Base-by-base conservation (phyloP, 73 alveolate genomes). In the Paramecium tetraurelia region DNA sequence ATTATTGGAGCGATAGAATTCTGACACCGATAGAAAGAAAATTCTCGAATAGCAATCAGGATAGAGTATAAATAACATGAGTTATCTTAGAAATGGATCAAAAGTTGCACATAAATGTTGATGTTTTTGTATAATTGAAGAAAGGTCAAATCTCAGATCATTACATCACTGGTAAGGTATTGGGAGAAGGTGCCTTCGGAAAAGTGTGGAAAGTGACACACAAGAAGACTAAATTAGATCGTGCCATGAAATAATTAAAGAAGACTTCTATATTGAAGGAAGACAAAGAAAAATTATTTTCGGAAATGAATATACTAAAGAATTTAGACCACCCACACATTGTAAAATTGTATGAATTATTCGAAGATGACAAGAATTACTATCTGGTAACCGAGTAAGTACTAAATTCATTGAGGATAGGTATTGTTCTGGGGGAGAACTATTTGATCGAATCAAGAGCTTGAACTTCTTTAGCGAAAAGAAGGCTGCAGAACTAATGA, bases 301-400 rank as follows among this genome's bases (percentile, higher is more conserved):
- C 94, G 3, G 99, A 97, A 96, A 95, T 97, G 89, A 88, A 96
- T 85, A 97, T 97, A 18, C 85, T 97, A 29, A 97, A 95, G 92
- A 92, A 93, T 86, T 72, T 97, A 75, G 98, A 97, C 59, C 99
- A 97, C 92, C 99, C 99, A 7, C 96, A 96, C 92, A 96, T 97
- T 59, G 96, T 97, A 27, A 97, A 95, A 92, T 63, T 97, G 59
- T 95, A 89, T 92, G 99, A 97, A 86, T 96, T 94, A 92, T 97
- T 89, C 95, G 90, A 93, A 90, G 98, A 96, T 93, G 94, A 95
- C 70, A 94, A 53, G 21, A 53, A 53, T 53, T 53, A 92, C 68
- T 97, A 97, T 93, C 80, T 97, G 41, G 96, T 97, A 27, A 95
- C 96, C 71, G 99, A 97, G 94, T 93, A 86, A 50, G 38, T 93